These are phyloP conservation scores for Suillus sp. DNA, from an alignment of 768 basidiomycete species.

Conservation along the genomic window DNA sequence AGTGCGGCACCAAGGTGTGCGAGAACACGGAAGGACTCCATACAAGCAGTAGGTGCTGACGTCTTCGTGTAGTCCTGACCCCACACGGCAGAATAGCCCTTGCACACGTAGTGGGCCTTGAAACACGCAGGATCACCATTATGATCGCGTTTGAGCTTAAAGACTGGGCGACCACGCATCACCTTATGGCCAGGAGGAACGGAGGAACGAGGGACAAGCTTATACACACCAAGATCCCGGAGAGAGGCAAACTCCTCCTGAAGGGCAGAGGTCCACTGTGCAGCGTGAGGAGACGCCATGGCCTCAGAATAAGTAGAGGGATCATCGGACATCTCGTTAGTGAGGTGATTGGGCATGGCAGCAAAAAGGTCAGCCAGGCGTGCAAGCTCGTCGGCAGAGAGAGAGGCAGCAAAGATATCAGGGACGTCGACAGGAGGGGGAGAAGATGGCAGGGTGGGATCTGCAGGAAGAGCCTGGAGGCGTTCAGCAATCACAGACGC, in stretches of 20 bases:
- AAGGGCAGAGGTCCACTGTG: constrained; percentile 26
- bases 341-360: neutral
- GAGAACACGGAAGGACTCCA: no score
- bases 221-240: constrained; percentile 4
- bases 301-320: constrained; percentile 23
- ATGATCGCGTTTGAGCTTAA: constrained; percentile 29
- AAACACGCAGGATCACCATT: constrained; percentile 15
- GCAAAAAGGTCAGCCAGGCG: neutral
- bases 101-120: neutral
- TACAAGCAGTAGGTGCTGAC: no score
- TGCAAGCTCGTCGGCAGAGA: no score
- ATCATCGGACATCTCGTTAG: constrained; percentile 17
- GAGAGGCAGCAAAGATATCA: no score
- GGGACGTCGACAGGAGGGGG: no score
- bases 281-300: constrained; percentile 15
- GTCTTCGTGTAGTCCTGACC: neutral
- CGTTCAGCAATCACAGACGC: constrained; percentile 13
- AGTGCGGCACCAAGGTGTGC: neutral
- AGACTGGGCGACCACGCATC: constrained; percentile 33
- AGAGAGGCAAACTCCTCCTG: constrained; percentile 9
- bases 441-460: no score
- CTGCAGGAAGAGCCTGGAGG: no score
- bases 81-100: neutral
- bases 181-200: constrained; percentile 24
- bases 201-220: neutral